Base-by-base conservation (phyloP, 1,284 basidiomycete genomes). In the Ceratobasidium sp. region DNA sequence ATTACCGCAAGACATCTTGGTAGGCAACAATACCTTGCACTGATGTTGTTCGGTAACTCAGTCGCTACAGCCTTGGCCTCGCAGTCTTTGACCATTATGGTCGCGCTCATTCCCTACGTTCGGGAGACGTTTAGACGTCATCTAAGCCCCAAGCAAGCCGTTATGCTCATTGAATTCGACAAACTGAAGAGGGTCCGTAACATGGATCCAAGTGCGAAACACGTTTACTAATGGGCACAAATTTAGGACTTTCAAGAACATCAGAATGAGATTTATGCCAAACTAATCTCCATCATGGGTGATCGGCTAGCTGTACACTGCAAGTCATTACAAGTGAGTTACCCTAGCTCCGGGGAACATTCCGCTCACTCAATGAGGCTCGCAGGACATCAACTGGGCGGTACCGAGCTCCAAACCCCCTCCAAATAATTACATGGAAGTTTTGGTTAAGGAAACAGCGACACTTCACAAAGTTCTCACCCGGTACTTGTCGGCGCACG, bases 1-100 rank as follows among this genome's bases (percentile, higher is more conserved):
- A 99, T 99, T 82, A 99, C 97, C 0, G 97, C 98, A 43, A 98
- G 97, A 83, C 97, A 99, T 86, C 88, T 98, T 32, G 95, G 95
- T 95, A 77, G 71, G 56, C 22, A 32, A 84, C 22, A 19, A 15
- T 3, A 25, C 46, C 56, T 54, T 3, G 46, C 19, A 6, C 22
- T 22, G 15, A 32, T 15, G 32, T 13, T 44, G 40, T 13, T 19
- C 37, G 15, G 4, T 52, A 56, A 76, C 43, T 22, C 52, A 11
- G 49, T 37, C 19, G 11, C 37, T 43, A 56, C 40, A 95, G 96
- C 97, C 44, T 89, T 99, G 62, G 97, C 97, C 0, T 98, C 96
- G 22, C 97, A 99, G 83, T 95, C 95, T 13, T 87, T 99, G 44
- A 97, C 96, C 34, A 92, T 98, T 82, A 92, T 98, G 87, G 94